phyloP scores from a whole-genome alignment of 1,139 yeast species.

The Blastobotrys aristatus region DNA sequence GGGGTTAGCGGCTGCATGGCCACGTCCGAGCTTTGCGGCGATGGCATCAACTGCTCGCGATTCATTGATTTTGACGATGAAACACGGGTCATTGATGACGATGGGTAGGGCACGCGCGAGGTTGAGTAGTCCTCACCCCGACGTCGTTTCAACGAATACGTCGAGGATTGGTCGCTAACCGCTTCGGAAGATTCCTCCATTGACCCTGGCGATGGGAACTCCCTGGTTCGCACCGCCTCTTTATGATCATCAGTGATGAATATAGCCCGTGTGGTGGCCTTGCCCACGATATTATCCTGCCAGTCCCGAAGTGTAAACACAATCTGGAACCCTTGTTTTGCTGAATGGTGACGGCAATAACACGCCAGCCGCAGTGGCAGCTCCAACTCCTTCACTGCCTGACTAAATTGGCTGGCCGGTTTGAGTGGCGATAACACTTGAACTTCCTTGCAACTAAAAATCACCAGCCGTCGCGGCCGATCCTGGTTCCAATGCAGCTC shows the following conservation, averaged over 20 bases:
- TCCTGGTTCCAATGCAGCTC: conserved; percentile 74
- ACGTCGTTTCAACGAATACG: conserved; percentile 22
- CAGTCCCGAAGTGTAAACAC: conserved; percentile 64
- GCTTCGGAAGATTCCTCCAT: conserved; percentile 26
- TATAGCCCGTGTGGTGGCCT: conserved; percentile 64
- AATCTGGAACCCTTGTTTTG: conserved; percentile 71
- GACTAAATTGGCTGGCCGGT: conserved; percentile 21
- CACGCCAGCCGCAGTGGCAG: conserved; percentile 86
- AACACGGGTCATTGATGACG: neutral
- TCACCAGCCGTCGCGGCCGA: conserved; percentile 72
- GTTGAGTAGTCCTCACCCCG: conserved; percentile 25
- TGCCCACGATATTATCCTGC: conserved; percentile 61
- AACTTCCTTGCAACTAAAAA: conserved; percentile 86
- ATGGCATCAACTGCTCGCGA: conserved; percentile 11
- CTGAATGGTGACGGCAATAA: conserved; percentile 92
- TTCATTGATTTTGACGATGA: neutral
- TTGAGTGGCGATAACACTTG: conserved; percentile 54
- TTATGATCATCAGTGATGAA: conserved; percentile 93
- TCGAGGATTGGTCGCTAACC: conserved; percentile 24
- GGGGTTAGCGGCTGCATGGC: conserved; percentile 9
- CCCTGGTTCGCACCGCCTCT: conserved; percentile 29
- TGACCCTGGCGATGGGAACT: conserved; percentile 26
- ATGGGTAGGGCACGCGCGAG: neutral
- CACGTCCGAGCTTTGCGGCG: conserved; percentile 21
- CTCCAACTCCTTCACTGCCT: conserved; percentile 47